Conservation (phyloP, 2,329 filamentous ascomycete species). For the Colletotrichum tropicale region DNA sequence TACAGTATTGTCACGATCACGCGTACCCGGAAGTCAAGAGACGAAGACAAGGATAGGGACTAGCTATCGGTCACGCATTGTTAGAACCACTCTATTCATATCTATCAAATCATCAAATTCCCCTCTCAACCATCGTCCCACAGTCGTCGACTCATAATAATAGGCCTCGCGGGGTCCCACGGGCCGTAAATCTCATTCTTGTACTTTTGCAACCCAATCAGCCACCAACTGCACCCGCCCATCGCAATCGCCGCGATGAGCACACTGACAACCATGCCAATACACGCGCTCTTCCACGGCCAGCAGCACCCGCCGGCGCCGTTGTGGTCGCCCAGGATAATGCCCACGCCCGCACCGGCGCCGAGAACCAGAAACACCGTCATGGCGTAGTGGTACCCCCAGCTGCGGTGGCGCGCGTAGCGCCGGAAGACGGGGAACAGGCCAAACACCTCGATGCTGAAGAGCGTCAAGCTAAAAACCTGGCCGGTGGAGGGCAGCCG, state of each 20-base stretch:
- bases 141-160: conserved; percentile 72
- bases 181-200: conserved; percentile 99
- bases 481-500: conserved; percentile 88
- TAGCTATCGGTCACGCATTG: neutral
- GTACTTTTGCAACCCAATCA: conserved; percentile 96
- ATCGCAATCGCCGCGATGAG: conserved; percentile 78
- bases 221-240: conserved; percentile 96
- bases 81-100: neutral
- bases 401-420: conserved; percentile 81
- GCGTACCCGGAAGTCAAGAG: no score
- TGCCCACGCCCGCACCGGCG: conserved; percentile 79
- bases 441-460: conserved; percentile 96
- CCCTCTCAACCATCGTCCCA: conserved; percentile 45
- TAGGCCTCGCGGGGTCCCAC: conserved; percentile 93
- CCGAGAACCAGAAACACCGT: conserved; percentile 79
- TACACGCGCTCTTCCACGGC: conserved; percentile 61
- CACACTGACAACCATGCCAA: conserved; percentile 79
- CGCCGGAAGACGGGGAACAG: conserved; percentile 97
- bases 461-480: conserved; percentile 93
- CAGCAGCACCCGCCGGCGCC: conserved; percentile 38
- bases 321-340: conserved; percentile 53
- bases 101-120: neutral
- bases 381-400: conserved; percentile 78
- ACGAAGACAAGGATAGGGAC: no score
- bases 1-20: no score